Conservation (phyloP, 2,329 filamentous ascomycete species). For the Mollisiaceae sp. region DNA sequence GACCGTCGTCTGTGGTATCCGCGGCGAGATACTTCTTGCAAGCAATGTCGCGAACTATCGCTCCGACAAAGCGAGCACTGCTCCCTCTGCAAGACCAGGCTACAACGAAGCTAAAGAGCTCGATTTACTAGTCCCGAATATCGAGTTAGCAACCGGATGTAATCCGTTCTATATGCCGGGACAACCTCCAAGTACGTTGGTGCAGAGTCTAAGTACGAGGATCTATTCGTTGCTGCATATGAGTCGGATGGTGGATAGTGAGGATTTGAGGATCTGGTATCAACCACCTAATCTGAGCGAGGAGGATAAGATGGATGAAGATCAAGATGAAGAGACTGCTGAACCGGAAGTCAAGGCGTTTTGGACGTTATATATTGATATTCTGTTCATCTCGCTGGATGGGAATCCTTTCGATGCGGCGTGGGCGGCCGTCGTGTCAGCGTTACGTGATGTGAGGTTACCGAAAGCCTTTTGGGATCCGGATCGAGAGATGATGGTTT, state of each 20-base stretch:
- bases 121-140: conserved; percentile 87
- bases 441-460: conserved; percentile 76
- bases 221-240: conserved; percentile 78
- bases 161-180: conserved; percentile 86
- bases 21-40: conserved; percentile 81
- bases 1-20: conserved; percentile 90
- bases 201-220: conserved; percentile 81
- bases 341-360: conserved; percentile 73
- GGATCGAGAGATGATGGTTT: conserved; percentile 80
- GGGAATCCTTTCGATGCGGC: conserved; percentile 91
- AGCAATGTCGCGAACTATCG: conserved; percentile 74
- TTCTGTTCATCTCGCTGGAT: conserved; percentile 92
- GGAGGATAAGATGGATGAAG: conserved; percentile 49
- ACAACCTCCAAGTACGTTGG: conserved; percentile 76
- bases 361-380: conserved; percentile 93
- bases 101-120: conserved; percentile 58
- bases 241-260: conserved; percentile 66
- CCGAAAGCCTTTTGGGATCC: conserved; percentile 83
- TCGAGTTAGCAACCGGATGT: conserved; percentile 90
- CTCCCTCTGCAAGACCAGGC: conserved; percentile 42
- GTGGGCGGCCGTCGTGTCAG: conserved; percentile 83
- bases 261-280: conserved; percentile 77
- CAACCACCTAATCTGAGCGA: conserved; percentile 53
- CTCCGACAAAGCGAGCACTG: conserved; percentile 44
- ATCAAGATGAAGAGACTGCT: conserved; percentile 39